Conservation (phyloP, 1,284 basidiomycete genomes). For the Tilletia caries region DNA sequence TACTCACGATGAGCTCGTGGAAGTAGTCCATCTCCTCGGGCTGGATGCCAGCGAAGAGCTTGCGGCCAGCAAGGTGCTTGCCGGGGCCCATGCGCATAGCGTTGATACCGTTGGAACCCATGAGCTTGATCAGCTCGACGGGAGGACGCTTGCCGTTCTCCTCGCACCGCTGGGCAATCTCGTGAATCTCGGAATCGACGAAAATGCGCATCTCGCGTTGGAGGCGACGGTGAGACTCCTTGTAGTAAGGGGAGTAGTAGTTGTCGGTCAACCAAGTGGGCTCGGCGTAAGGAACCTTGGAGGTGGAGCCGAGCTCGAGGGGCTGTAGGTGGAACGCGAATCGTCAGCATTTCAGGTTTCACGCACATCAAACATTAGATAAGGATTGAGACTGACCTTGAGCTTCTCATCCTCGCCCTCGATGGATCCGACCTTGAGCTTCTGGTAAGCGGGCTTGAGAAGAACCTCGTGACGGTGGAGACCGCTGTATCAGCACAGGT, state of each 20-base stretch:
- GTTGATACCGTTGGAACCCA: conserved; percentile 60
- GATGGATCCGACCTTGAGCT: conserved; percentile 47
- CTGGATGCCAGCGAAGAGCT: conserved; percentile 76
- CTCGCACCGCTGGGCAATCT: conserved; percentile 48
- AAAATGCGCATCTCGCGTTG: conserved; percentile 53
- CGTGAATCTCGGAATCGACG: conserved; percentile 30
- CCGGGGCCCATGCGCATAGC: conserved; percentile 83
- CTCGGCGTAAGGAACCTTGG: conserved; percentile 53
- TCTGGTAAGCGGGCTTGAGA: conserved; percentile 39
- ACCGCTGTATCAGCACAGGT: conserved; percentile 23
- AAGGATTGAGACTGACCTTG: conserved; percentile 19
- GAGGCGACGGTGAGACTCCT: conserved; percentile 53
- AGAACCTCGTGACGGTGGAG: conserved; percentile 51
- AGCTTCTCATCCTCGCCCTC: conserved; percentile 47
- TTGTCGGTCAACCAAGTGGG: conserved; percentile 42
- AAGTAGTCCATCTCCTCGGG: conserved; percentile 86
- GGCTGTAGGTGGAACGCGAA: conserved; percentile 2
- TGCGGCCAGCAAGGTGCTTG: conserved; percentile 74
- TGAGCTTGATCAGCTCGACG: conserved; percentile 51
- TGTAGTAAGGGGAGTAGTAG: conserved; percentile 55
- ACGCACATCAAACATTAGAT: neutral
- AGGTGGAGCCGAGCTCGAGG: conserved; percentile 40
- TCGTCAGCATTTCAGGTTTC: too few relatives aligned
- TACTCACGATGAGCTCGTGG: conserved; percentile 64
- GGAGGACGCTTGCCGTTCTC: conserved; percentile 47